Base-by-base conservation (phyloP, 495 filamentous ascomycete species). In the Cercophora newfieldiana region DNA sequence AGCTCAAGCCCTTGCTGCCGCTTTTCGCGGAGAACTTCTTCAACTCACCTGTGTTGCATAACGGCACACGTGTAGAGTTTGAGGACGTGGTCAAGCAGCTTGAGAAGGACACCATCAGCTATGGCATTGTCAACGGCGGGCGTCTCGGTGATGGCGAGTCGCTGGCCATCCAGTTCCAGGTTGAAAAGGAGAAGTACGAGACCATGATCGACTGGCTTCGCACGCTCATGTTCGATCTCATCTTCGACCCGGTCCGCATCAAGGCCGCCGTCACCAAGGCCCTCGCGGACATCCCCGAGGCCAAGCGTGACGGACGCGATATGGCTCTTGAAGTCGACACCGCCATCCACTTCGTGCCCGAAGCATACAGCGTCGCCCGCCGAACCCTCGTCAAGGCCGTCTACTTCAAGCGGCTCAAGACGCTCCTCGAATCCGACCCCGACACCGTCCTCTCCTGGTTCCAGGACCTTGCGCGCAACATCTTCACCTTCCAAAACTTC, bases 11-110 rank as follows among this genome's bases (percentile, higher is more conserved):
- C 10, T 80, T 99, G 12, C 78, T 98, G 16, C 81, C 90, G 0
- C 82, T 98, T 24, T 98, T 94, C 74, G 87, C 89, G 26, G 90
- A 91, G 63, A 96, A 93, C 67, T 96, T 97, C 82, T 99, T 98
- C 81, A 93, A 91, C 72, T 91, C 92, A 0, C 94, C 94, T 0
- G 87, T 99, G 55, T 77, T 84, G 72, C 87, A 87, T n/a, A 84
- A 93, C 72, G 93, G 91, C 51, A 81, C 91, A 72, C 85, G 82
- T 10, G 79, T 99, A 18, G 88, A 90, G 65, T 99, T 97, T 73
- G 96, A 98, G 71, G 83, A 96, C 57, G 91, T 98, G 25, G 91
- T 97, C 16, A 90, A 90, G 64, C 86, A 92, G 66, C 80, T 99
- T 25, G 96, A 98, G 75, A 87, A 89, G 71, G 94, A 97, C 70